A percentile compares a stretch with the other conserved stretches of the same genome.
These are phyloP conservation scores for Lentinula aciculospora DNA, from an alignment of 768 basidiomycete species.

Conservation along the genomic window DNA sequence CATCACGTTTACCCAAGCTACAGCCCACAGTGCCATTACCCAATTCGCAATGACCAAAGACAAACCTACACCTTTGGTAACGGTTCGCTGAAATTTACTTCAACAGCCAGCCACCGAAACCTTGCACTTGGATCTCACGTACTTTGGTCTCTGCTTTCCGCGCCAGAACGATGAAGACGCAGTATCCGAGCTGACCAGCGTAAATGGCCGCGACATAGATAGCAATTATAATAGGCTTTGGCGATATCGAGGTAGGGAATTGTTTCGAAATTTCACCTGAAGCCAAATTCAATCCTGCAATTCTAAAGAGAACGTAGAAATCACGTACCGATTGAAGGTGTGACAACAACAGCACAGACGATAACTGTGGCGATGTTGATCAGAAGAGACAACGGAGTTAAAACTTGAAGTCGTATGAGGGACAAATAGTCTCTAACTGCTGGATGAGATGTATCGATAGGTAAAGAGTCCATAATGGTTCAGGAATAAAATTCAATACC, in stretches of 20 bases:
- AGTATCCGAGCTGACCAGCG: constrained; percentile 74
- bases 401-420: constrained; percentile 74
- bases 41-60: constrained; percentile 76
- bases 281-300: not conserved
- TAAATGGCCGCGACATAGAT: constrained; percentile 59
- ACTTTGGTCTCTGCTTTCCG: constrained; percentile 80
- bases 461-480: constrained; percentile 48
- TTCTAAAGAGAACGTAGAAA: not conserved
- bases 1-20: constrained; percentile 56
- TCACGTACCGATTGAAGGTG: constrained; percentile 49
- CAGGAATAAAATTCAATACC: not conserved
- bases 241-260: constrained; percentile 70
- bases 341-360: constrained; percentile 62
- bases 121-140: constrained; percentile 7
- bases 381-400: constrained; percentile 80
- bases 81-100: constrained; percentile 38
- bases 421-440: constrained; percentile 61
- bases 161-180: constrained; percentile 66
- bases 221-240: constrained; percentile 50
- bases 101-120: not conserved
- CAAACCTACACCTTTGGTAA: constrained; percentile 77
- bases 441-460: constrained; percentile 55
- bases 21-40: constrained; percentile 75
- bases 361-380: constrained; percentile 71
- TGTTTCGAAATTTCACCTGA: constrained; percentile 44